These are phyloP conservation scores for Microdochium nivale DNA, from an alignment of 2,329 filamentous ascomycete species.

Conservation along the genomic window DNA sequence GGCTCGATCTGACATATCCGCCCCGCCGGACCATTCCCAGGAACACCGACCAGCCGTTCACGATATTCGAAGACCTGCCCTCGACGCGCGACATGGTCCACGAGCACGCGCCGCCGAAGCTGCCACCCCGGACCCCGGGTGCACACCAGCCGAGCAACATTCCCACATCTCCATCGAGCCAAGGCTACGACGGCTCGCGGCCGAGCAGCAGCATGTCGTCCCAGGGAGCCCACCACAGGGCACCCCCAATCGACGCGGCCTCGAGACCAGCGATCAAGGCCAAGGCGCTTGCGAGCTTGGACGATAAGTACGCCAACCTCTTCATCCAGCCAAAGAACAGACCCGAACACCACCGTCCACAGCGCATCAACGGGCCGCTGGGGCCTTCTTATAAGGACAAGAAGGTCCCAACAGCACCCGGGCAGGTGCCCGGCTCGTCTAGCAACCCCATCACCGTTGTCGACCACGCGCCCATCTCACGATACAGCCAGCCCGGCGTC, in stretches of 20 bases:
- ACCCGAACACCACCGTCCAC: slow-evolving; percentile 48
- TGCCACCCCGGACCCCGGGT: slow-evolving; percentile 28
- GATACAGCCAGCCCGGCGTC: slow-evolving; percentile 30
- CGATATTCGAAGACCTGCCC: slow-evolving; percentile 4
- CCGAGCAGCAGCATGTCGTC: slow-evolving; percentile 3
- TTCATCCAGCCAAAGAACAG: slow-evolving; percentile 46
- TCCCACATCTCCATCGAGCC: slow-evolving; percentile 6
- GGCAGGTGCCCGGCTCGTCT: slow-evolving; percentile 28
- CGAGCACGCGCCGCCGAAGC: slow-evolving; percentile 37
- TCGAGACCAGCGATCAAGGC: slow-evolving; percentile 17
- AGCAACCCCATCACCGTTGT: slow-evolving; percentile 19
- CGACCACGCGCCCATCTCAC: slow-evolving; percentile 14
- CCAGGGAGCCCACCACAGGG: slow-evolving; percentile 4
- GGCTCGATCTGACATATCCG: slow-evolving; percentile 1
- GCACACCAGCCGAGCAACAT: slow-evolving; percentile 5
- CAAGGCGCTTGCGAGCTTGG: slow-evolving; percentile 21
- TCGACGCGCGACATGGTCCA: slow-evolving; percentile 30
- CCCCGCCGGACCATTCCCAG: not conserved
- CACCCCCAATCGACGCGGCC: not conserved
- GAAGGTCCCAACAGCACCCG: slow-evolving; percentile 35
- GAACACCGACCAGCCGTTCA: slow-evolving; percentile 1
- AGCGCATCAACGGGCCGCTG: slow-evolving; percentile 36
- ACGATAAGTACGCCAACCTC: slow-evolving; percentile 44
- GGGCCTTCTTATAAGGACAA: slow-evolving; percentile 37
- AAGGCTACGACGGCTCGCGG: slow-evolving; percentile 4